Percentiles rank a stretch among this genome's conserved stretches.
Conservation (phyloP, 805 yeast species). For the Wickerhamiella dianesei region DNA sequence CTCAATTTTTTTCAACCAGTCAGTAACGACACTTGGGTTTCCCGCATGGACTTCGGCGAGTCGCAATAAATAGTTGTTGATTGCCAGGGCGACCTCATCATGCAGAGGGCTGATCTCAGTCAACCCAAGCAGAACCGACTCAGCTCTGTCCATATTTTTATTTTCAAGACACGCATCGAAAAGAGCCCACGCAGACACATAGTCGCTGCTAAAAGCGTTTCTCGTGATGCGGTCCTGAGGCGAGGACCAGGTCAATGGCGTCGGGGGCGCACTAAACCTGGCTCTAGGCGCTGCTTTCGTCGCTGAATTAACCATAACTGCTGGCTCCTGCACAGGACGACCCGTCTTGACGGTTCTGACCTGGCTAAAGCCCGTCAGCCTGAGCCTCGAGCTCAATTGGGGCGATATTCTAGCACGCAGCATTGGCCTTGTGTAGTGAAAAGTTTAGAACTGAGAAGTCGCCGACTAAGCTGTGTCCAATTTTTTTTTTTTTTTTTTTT, state of each 20-base stretch:
- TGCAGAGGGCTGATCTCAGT: conserved; percentile 34
- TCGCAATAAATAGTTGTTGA: conserved; percentile 46
- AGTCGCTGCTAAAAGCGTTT: conserved; percentile 36
- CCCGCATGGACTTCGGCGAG: conserved; percentile 32
- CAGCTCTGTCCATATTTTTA: conserved; percentile 55
- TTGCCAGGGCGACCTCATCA: conserved; percentile 45
- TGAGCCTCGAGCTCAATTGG: not conserved
- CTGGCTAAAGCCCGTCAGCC: not conserved
- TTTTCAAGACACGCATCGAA: conserved; percentile 65
- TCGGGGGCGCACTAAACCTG: not conserved
- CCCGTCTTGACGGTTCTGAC: not conserved
- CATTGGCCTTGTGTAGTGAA: not conserved
- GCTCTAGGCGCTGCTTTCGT: not conserved
- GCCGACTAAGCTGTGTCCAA: not conserved
- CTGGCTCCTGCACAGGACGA: not conserved
- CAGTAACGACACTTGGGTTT: conserved; percentile 32
- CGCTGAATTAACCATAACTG: not conserved
- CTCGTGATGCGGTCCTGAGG: conserved; percentile 22
- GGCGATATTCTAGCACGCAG: not conserved
- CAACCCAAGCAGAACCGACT: conserved; percentile 48
- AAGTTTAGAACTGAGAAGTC: not conserved
- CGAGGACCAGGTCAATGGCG: conserved; percentile 22
- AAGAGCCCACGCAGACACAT: conserved; percentile 58
- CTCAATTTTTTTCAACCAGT: conserved; percentile 28
- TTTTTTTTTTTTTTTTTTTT: no score